Evolutionary conservation across 2,329 filamentous ascomycete species (phyloP).

Genomic region (Coleophoma eucalyptorum): DNA sequence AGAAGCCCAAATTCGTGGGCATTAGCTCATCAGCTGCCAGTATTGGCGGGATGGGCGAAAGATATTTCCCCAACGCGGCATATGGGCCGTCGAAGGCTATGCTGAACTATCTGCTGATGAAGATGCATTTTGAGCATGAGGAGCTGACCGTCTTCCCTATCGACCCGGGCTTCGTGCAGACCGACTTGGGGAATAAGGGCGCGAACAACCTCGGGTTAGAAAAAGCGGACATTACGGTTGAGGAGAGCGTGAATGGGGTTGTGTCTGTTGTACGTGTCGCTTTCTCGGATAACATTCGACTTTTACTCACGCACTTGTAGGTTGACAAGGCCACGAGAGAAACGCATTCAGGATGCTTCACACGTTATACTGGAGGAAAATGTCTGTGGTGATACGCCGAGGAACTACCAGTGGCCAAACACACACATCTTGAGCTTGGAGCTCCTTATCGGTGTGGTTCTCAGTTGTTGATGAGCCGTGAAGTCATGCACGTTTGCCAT

Average conservation of each 20-base stretch:
- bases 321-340: neutral
- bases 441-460: too few species aligned
- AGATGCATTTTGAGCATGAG: constrained; percentile 32
- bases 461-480: too few species aligned
- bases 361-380: neutral
- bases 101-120: constrained; percentile 28
- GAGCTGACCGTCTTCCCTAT: constrained; percentile 27
- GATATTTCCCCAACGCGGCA: constrained; percentile 13
- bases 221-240: constrained; percentile 13
- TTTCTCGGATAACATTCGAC: neutral
- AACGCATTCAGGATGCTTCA: neutral
- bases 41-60: constrained; percentile 11
- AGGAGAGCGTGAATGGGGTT: constrained; percentile 14
- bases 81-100: constrained; percentile 39
- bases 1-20: constrained; percentile 31
- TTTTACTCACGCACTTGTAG: neutral
- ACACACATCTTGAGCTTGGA: too few species aligned
- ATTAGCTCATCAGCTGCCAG: constrained; percentile 22
- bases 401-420: too few species aligned
- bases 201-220: constrained; percentile 18
- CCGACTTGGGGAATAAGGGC: constrained; percentile 34
- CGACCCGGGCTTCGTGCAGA: constrained; percentile 29
- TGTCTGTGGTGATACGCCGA: neutral
- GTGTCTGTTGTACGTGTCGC: constrained; percentile 2
- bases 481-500: too few species aligned